A percentile compares a stretch with the other conserved stretches of the same genome.
Evolutionary conservation across 2,329 filamentous ascomycete genomes (phyloP).

Genomic region (Sphaerulina vaccinii): DNA sequence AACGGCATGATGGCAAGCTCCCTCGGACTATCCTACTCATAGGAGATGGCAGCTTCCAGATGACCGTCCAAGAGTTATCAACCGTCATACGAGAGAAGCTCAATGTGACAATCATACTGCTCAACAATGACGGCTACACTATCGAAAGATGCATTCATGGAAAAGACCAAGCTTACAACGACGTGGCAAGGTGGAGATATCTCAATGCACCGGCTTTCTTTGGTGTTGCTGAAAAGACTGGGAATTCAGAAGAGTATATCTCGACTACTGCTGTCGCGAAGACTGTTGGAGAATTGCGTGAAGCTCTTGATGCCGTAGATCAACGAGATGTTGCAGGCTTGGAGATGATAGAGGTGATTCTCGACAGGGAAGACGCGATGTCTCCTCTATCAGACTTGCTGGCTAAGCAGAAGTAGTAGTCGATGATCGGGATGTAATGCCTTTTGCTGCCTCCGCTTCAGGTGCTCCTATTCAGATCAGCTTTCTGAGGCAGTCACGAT

Average conservation of each 20-base stretch:
- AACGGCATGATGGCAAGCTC: conserved; percentile 6
- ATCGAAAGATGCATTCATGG: conserved; percentile 51
- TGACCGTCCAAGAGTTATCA: conserved; percentile 63
- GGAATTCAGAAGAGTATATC: conserved; percentile 4
- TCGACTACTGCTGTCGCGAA: conserved; percentile 4
- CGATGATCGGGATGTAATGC: background rate
- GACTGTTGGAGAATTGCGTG: conserved; percentile 11
- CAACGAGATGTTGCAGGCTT: conserved; percentile 1
- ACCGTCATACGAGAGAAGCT: conserved; percentile 55
- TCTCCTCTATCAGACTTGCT: conserved; percentile 14
- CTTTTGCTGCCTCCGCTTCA: too few relatives aligned
- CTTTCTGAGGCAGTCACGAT: too few relatives aligned
- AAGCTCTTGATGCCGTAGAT: conserved; percentile 9
- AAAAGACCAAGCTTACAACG: conserved; percentile 30
- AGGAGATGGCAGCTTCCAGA: conserved; percentile 39
- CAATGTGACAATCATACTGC: conserved; percentile 42
- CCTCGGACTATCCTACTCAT: conserved; percentile 53
- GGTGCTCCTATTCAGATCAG: too few relatives aligned
- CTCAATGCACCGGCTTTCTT: conserved; percentile 17
- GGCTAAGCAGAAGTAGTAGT: conserved; percentile 10
- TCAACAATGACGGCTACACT: conserved; percentile 50
- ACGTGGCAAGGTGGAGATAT: conserved; percentile 19
- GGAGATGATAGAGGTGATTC: conserved; percentile 17
- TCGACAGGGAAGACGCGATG: conserved; percentile 15
- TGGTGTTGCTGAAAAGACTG: conserved; percentile 7